Percentiles rank a stretch among this genome's conserved stretches.
Evolutionary conservation across 2,329 filamentous ascomycete species (phyloP).

Genomic region (Aspergillus eucalypticola): DNA sequence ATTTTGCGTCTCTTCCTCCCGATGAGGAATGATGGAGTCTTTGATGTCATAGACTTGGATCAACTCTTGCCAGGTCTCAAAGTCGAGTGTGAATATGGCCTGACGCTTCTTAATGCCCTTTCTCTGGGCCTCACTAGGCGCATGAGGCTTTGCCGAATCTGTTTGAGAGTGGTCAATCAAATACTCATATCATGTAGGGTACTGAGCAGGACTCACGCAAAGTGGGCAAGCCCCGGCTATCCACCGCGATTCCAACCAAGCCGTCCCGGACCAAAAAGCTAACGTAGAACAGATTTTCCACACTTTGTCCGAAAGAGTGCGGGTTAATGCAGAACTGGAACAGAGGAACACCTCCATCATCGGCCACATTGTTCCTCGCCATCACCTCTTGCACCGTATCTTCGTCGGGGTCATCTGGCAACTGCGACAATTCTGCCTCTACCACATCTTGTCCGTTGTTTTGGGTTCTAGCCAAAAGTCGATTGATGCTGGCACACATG

Average conservation of each 20-base stretch:
- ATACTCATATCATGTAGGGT: background rate
- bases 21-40: constrained; percentile 82
- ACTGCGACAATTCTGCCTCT: constrained; percentile 44
- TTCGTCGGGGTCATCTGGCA: constrained; percentile 34
- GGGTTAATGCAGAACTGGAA: constrained; percentile 91
- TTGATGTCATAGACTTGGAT: constrained; percentile 74
- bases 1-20: constrained; percentile 60
- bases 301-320: constrained; percentile 84
- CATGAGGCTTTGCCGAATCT: constrained; percentile 49
- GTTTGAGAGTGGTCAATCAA: constrained; percentile 25
- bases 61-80: constrained; percentile 76
- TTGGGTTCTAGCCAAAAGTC: constrained; percentile 54
- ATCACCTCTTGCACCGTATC: constrained; percentile 56
- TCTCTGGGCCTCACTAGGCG: constrained; percentile 50
- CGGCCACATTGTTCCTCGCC: constrained; percentile 64
- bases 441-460: constrained; percentile 50
- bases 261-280: constrained; percentile 92
- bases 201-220: constrained; percentile 62
- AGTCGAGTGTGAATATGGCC: constrained; percentile 85
- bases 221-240: constrained; percentile 73
- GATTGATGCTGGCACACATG: constrained; percentile 74
- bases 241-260: constrained; percentile 69
- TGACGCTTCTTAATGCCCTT: constrained; percentile 71
- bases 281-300: constrained; percentile 96
- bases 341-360: constrained; percentile 71